Evolutionary conservation across 306 rosid species (phyloP).

Genomic region (Pyrus bretschneideri): DNA sequence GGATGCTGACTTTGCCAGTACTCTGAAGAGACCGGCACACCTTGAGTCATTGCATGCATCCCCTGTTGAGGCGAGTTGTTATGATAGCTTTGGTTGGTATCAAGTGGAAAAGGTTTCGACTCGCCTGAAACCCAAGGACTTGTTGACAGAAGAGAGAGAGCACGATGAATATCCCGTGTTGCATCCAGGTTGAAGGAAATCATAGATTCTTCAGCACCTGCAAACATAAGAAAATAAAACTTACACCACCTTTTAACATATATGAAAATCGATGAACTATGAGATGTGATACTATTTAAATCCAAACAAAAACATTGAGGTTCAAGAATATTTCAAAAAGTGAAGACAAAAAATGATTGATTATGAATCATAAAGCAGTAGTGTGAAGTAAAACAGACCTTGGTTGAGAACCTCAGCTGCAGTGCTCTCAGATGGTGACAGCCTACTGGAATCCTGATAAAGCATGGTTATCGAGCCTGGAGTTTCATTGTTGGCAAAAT

Average conservation of each 20-base stretch:
- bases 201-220: conserved; percentile 60
- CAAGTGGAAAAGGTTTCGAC: conserved; percentile 29
- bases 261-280: not conserved
- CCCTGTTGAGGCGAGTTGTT: conserved; percentile 21
- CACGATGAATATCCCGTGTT: conserved; percentile 52
- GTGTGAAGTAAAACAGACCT: conserved; percentile 36
- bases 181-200: conserved; percentile 30
- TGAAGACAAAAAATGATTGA: not conserved
- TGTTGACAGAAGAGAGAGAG: conserved; percentile 99
- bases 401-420: conserved; percentile 31
- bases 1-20: conserved; percentile 45
- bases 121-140: conserved; percentile 51
- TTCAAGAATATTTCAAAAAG: not conserved
- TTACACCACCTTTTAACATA: not conserved
- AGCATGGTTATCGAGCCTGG: conserved; percentile 23
- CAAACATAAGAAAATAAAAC: conserved; percentile 8
- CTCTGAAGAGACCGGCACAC: conserved; percentile 31
- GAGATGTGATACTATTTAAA: not conserved
- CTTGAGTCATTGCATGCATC: conserved; percentile 25
- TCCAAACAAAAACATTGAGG: not conserved
- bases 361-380: not conserved
- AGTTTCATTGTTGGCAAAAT: conserved; percentile 20
- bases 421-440: conserved; percentile 34
- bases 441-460: conserved; percentile 35
- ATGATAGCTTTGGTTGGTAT: conserved; percentile 16